Conservation (phyloP, 2,329 filamentous ascomycete genomes). For the Curvularia verruculosa region DNA sequence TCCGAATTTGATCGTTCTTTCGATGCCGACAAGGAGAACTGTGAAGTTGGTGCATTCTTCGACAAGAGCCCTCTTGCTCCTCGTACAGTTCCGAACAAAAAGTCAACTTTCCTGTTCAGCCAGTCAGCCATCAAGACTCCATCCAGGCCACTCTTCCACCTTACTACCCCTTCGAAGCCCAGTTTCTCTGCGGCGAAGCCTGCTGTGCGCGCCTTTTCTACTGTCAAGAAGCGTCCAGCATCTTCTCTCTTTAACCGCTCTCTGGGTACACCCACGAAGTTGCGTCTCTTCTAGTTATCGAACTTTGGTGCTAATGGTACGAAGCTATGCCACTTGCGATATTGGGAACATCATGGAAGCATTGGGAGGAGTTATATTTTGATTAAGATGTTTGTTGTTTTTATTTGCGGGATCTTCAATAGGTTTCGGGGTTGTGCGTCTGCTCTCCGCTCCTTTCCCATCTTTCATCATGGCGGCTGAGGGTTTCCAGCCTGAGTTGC, state of each 20-base stretch:
- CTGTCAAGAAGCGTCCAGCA: slow-evolving; percentile 31
- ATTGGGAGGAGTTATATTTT: neutral
- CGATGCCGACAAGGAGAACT: slow-evolving; percentile 42
- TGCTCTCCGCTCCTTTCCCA: neutral
- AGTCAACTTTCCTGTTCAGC: slow-evolving; percentile 34
- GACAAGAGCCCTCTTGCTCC: slow-evolving; percentile 51
- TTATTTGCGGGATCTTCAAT: neutral
- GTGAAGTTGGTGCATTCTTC: slow-evolving; percentile 46
- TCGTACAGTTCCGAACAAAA: slow-evolving; percentile 42
- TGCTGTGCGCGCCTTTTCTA: slow-evolving; percentile 20
- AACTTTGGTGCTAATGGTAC: neutral
- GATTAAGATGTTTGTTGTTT: slow-evolving; percentile 1
- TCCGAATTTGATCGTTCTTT: slow-evolving; percentile 40
- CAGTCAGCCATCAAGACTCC: slow-evolving; percentile 59
- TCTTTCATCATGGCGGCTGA: slow-evolving; percentile 26
- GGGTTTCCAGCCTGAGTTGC: slow-evolving; percentile 22
- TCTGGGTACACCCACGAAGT: slow-evolving; percentile 35
- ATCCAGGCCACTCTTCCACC: slow-evolving; percentile 54
- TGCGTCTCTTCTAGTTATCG: slow-evolving; percentile 27
- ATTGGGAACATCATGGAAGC: slow-evolving; percentile 5
- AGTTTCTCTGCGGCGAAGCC: slow-evolving; percentile 26
- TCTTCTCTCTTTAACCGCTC: slow-evolving; percentile 25
- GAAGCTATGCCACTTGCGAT: slow-evolving; percentile 6
- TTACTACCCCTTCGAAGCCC: slow-evolving; percentile 31
- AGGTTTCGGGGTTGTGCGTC: slow-evolving; percentile 3